Base-by-base conservation (phyloP, 495 filamentous ascomycete genomes). In the Friedmanniomyces simplex region DNA sequence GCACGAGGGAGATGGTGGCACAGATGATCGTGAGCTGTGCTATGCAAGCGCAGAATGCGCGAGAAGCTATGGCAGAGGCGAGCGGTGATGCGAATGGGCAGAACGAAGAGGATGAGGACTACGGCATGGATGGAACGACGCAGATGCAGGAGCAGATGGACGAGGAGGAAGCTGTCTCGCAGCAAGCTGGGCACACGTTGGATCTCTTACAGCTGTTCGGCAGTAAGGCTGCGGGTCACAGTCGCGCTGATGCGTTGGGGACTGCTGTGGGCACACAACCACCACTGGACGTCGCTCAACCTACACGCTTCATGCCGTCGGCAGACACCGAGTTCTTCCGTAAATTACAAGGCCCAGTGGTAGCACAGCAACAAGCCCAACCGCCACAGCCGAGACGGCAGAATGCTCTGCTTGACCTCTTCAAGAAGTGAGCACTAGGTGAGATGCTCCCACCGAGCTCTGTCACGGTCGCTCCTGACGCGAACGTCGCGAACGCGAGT, bases 21-120 rank as follows among this genome's bases (percentile, higher is more conserved):
- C 45, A 73, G 69, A 5, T 73, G 78, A 80, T 85, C 26, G 66
- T 69, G 26, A 76, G 80, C 37, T 82, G 80, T 63, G 80, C 80
- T 1, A 62, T 67, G 11, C 72, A 73, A 59, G 79, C 78, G 0
- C 77, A 76, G 21, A 61, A 69, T 32, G 79, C 74, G 39, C 47
- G 76, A 49, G 72, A 71, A 62, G 52, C 71, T 26, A 73, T 73
- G 2, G 74, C 72, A 14, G 70, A 74, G 2, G 49, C 25, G 52
- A 48, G 20, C 50, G 58, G 7, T 50, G 54, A 11, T 26, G 41
- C 21, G 42, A 47, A 36, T 52, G 46, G 39, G 41, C 54, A 39
- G 20, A 20, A 71, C 54, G 57, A 72, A 28, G 70, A 71, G 16
- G 50, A 36, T 34, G 53, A 37, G 16, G 46, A 52, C 48, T 56